Percentiles rank a stretch among this genome's conserved stretches.
Evolutionary conservation across 2,329 filamentous ascomycete genomes (phyloP).

Genomic region (Colletotrichum sp.): DNA sequence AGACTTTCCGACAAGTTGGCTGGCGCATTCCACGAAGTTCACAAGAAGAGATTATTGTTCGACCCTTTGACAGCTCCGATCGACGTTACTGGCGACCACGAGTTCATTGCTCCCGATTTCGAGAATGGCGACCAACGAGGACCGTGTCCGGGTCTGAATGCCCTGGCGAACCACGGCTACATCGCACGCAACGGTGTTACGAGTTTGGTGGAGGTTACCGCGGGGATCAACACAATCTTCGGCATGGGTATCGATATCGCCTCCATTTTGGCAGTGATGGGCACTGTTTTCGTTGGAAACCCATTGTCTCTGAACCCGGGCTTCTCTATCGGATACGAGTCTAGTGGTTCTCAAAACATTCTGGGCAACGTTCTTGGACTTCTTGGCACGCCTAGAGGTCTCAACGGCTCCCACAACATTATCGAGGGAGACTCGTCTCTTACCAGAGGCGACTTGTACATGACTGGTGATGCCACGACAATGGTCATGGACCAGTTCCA

Average conservation of each 20-base stretch:
- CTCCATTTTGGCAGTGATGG: slow-evolving; percentile 46
- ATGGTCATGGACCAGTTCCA: slow-evolving; percentile 58
- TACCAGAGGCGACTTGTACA: slow-evolving; percentile 58
- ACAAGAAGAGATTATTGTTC: slow-evolving; percentile 22
- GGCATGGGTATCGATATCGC: slow-evolving; percentile 52
- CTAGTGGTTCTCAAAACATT: slow-evolving; percentile 40
- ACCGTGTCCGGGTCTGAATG: slow-evolving; percentile 40
- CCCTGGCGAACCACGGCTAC: slow-evolving; percentile 41
- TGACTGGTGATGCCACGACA: slow-evolving; percentile 51
- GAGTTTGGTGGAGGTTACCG: slow-evolving; percentile 18
- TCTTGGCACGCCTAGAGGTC: slow-evolving; percentile 49
- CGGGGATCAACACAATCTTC: slow-evolving; percentile 34
- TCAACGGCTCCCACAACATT: slow-evolving; percentile 58
- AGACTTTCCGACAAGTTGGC: neutral
- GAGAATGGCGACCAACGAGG: slow-evolving; percentile 28
- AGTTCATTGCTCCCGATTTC: slow-evolving; percentile 29
- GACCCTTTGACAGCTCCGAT: slow-evolving; percentile 23
- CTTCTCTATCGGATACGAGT: slow-evolving; percentile 57
- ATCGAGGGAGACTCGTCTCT: slow-evolving; percentile 59
- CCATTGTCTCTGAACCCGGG: slow-evolving; percentile 51
- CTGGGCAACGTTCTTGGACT: slow-evolving; percentile 47
- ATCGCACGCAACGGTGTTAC: slow-evolving; percentile 31
- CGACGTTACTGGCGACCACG: slow-evolving; percentile 23
- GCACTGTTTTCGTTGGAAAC: slow-evolving; percentile 53
- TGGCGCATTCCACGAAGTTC: slow-evolving; percentile 9